Evolutionary conservation across 805 yeast species (phyloP), one percentile per base, ranked within the genome.

Genomic region (Metschnikowia continentalis): DNA sequence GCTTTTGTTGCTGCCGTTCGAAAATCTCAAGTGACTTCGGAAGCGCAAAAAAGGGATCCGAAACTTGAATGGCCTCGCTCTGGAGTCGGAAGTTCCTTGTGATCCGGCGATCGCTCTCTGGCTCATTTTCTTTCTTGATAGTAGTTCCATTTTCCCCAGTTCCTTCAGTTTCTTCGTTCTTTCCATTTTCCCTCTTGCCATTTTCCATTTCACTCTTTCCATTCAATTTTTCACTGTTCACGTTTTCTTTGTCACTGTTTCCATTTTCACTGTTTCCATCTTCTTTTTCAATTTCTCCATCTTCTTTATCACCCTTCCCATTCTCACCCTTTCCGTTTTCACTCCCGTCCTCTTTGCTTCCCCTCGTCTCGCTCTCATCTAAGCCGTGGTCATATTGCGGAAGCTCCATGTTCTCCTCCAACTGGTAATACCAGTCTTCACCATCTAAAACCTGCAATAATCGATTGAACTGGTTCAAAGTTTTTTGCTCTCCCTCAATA

Each of bases 361-460:
- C 61, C 41, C 39, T 23, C 47, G 35, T 33, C 48, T 43, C 23
- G 13, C 52, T 17, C n/a, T 61, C 66, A 41, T 59, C 66, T 45
- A 85, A 66, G 32, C 83, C 81, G 60, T 86, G 90, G 60, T 88
- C 88, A 61, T 88, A 88, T 26, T 69, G 75, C 1, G 90, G 86
- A 33, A 90, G 72, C 22, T 82, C 79, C 67, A 91, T 66, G 44
- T 81, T 80, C 20, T 79, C 81, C 35, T 88, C 88, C 19, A 82
- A 71, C 37, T 86, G 68, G 49, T 82, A 82, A 41, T 75, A 75
- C 56, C 95, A 87, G 63, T 89, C 92, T 63, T 92, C 98, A 4
- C 97, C 97, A 46, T 92, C 74, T 58, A 92, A 82, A 1, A 87
- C 83, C 54, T 85, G 88, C 68, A 94, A 76, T 42, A 92, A 74